Conservation (phyloP, 345 rosid species). For the Aquilaria yunnanensis region DNA sequence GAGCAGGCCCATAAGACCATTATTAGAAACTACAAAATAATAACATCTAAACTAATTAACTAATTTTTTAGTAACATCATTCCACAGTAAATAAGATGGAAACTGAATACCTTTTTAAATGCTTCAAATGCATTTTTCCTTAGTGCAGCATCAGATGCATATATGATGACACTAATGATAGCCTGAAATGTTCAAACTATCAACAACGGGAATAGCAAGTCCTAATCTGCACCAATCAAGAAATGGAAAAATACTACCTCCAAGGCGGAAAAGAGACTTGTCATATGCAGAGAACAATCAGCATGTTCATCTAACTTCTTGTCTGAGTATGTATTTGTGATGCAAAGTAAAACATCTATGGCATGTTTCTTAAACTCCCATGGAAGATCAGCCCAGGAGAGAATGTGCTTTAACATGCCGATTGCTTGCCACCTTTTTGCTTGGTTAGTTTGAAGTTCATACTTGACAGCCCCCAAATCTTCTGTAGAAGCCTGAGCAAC, state of each 20-base stretch:
- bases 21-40: neutral
- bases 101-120: conserved; percentile 53
- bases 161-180: conserved; percentile 42
- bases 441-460: conserved; percentile 49
- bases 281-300: conserved; percentile 49
- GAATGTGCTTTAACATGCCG: conserved; percentile 64
- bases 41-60: no score
- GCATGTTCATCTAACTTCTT: conserved; percentile 23
- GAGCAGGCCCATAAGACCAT: neutral
- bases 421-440: conserved; percentile 72
- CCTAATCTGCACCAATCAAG: conserved; percentile 10
- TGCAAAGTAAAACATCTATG: conserved; percentile 56
- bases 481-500: conserved; percentile 45
- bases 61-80: conserved; percentile 4
- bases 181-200: conserved; percentile 38
- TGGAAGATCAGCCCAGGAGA: conserved; percentile 43
- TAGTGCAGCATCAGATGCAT: conserved; percentile 42
- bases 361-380: conserved; percentile 70
- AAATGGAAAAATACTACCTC: conserved; percentile 42
- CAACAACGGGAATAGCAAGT: conserved; percentile 13
- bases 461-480: conserved; percentile 31
- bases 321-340: conserved; percentile 37
- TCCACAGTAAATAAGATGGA: neutral
- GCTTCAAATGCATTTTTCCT: conserved; percentile 72
- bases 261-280: conserved; percentile 55